Percentiles rank a stretch among this genome's conserved stretches.
Evolutionary conservation across 768 basidiomycete species (phyloP).

Genomic region (Dioszegia aurantiaca): DNA sequence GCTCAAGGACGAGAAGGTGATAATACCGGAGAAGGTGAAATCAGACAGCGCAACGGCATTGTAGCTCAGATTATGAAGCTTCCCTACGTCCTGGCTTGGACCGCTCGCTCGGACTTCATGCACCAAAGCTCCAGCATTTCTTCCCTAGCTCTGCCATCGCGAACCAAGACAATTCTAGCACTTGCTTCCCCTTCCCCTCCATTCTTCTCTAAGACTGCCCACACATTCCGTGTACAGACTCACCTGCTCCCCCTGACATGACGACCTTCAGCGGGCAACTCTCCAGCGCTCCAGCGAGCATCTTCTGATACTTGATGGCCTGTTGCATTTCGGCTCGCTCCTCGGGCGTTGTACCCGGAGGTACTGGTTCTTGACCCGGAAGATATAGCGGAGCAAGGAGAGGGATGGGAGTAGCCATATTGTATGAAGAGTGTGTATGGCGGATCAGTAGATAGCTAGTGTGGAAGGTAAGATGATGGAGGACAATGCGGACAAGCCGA

Average conservation of each 20-base stretch:
- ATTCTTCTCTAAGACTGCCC: not conserved
- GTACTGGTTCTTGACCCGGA: conserved; percentile 74
- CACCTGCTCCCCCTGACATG: conserved; percentile 78
- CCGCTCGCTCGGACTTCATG: no score
- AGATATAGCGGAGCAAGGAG: conserved; percentile 70
- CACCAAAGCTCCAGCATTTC: not conserved
- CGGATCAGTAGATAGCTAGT: not conserved
- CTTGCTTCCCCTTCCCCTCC: no score
- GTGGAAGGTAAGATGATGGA: no score
- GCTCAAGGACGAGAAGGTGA: no score
- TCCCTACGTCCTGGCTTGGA: no score
- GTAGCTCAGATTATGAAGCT: no score
- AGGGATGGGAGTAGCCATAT: conserved; percentile 31
- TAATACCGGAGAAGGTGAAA: no score
- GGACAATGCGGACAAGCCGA: no score
- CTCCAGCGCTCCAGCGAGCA: conserved; percentile 71
- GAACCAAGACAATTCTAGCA: no score
- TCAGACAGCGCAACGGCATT: no score
- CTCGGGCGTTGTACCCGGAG: conserved; percentile 76
- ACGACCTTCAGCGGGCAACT: conserved; percentile 80
- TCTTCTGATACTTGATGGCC: conserved; percentile 73
- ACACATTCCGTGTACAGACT: conserved; percentile 42
- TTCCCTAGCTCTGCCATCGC: no score
- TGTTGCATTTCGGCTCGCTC: conserved; percentile 67
- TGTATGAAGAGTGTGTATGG: not conserved